phyloP scores from a whole-genome alignment of 2,329 filamentous ascomycete genomes.

The Ceratocystis alfenasii region DNA sequence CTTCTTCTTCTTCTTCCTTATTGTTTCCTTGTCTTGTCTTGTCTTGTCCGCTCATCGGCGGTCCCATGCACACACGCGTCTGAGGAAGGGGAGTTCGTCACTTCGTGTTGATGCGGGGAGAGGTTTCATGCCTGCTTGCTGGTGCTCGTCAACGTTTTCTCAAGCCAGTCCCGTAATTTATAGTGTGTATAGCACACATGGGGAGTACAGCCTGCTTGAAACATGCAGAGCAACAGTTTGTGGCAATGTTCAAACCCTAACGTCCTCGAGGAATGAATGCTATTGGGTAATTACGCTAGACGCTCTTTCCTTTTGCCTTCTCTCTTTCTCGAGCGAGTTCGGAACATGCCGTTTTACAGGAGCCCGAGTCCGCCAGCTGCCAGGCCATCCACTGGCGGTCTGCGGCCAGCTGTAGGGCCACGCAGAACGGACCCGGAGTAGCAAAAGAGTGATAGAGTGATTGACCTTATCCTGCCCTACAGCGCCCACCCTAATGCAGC shows the following conservation, averaged over 20 bases:
- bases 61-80: background rate
- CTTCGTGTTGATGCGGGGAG: background rate
- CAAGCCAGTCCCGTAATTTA: background rate
- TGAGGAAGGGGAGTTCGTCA: background rate
- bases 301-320: background rate
- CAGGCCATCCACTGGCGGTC: background rate
- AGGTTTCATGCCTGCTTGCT: background rate
- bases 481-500: background rate
- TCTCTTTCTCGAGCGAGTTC: background rate
- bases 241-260: background rate
- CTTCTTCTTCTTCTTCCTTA: background rate
- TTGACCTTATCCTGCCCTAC: background rate
- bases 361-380: constrained; percentile 4
- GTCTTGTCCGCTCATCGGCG: background rate
- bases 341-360: background rate
- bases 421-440: background rate
- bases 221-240: background rate
- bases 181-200: background rate
- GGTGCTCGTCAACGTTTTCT: background rate
- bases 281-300: too few relatives aligned
- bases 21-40: background rate
- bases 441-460: background rate
- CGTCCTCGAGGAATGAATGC: background rate
- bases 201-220: background rate
- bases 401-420: background rate